phyloP scores from a whole-genome alignment of 2,329 filamentous ascomycete genomes.

The Lanzia echinophila region DNA sequence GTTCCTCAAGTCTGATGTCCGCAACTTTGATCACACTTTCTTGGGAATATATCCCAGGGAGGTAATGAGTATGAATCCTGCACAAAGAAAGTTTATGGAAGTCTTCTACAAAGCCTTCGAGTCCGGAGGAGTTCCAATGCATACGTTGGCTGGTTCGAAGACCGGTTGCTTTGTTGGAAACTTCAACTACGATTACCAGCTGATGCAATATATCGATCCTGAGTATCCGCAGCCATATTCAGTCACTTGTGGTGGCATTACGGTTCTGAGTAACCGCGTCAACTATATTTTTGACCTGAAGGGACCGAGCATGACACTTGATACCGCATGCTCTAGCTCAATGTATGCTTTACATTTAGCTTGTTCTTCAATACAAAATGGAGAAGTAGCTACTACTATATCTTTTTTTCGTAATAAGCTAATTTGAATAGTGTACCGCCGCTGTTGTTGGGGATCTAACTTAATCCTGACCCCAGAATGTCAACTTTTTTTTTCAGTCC shows the following conservation, averaged over 20 bases:
- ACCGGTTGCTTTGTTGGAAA: constrained; percentile 17
- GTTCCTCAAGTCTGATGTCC: constrained; percentile 20
- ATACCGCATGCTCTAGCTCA: constrained; percentile 41
- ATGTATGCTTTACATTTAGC: constrained; percentile 37
- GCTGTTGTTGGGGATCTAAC: constrained; percentile 28
- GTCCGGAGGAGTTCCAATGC: neutral
- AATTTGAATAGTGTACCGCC: constrained; percentile 28
- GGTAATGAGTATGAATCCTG: neutral
- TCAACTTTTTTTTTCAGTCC: no score
- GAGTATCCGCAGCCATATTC: constrained; percentile 25
- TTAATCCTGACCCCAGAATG: constrained; percentile 12
- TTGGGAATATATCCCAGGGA: neutral
- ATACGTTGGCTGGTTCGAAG: constrained; percentile 14
- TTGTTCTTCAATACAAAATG: constrained; percentile 34
- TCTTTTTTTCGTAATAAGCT: no score
- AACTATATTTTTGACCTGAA: neutral
- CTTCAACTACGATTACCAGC: constrained; percentile 4
- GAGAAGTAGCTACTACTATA: no score
- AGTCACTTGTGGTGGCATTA: constrained; percentile 5
- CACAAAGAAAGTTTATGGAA: constrained; percentile 1
- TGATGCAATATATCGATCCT: constrained; percentile 9
- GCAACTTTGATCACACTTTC: constrained; percentile 15
- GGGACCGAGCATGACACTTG: constrained; percentile 24
- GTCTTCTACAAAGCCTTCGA: constrained; percentile 1
- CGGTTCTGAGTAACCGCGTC: constrained; percentile 21